Conservation (phyloP, 1,284 basidiomycete genomes). For the Leccinum solheimii region DNA sequence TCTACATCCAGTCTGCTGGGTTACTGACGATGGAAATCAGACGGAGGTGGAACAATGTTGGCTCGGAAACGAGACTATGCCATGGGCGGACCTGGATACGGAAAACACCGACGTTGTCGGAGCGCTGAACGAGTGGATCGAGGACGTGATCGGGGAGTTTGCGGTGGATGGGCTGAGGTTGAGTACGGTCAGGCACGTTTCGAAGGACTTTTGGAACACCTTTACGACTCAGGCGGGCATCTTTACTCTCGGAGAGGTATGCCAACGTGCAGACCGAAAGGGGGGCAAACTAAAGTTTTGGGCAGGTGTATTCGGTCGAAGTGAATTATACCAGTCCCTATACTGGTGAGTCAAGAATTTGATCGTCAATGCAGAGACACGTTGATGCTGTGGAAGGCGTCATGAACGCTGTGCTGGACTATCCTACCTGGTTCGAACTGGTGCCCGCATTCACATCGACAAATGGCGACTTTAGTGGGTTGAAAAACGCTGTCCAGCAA, state of each 20-base stretch:
- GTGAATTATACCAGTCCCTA: conserved; percentile 42
- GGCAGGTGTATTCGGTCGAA: conserved; percentile 42
- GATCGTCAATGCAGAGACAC: not conserved
- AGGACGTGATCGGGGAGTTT: conserved; percentile 54
- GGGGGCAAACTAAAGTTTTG: not conserved
- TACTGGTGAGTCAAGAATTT: conserved; percentile 35
- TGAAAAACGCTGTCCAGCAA: conserved; percentile 46
- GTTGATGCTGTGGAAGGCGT: conserved; percentile 26
- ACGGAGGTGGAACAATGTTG: conserved; percentile 75
- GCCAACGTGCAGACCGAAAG: not conserved
- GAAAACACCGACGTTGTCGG: conserved; percentile 57
- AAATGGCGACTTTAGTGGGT: conserved; percentile 54
- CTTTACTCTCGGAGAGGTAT: conserved; percentile 80
- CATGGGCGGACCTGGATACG: conserved; percentile 73
- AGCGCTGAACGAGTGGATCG: conserved; percentile 61
- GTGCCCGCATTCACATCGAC: conserved; percentile 54
- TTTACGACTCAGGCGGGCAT: conserved; percentile 66
- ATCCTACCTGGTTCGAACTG: conserved; percentile 67
- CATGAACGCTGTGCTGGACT: conserved; percentile 61
- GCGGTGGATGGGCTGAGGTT: conserved; percentile 60
- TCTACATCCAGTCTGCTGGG: conserved; percentile 42
- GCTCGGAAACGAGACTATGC: conserved; percentile 65
- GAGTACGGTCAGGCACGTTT: conserved; percentile 54
- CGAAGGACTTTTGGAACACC: conserved; percentile 60
- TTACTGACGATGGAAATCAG: conserved; percentile 57